phyloP scores from a whole-genome alignment of 2,329 filamentous ascomycete genomes.

The Colletotrichum liaoningense region DNA sequence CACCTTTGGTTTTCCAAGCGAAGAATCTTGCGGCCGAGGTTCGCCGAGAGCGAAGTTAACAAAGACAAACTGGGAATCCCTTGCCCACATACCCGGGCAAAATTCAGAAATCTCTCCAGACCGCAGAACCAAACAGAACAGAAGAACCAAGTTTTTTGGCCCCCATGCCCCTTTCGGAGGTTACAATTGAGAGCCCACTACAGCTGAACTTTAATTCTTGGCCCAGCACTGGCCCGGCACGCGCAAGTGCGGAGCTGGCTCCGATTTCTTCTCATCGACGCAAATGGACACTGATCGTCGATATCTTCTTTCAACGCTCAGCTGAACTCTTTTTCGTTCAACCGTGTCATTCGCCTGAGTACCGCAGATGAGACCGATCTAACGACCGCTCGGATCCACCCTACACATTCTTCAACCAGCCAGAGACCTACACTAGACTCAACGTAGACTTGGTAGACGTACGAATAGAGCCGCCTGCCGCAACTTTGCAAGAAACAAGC shows the following conservation, averaged over 20 bases:
- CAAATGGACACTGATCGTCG: background rate
- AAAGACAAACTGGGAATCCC: background rate
- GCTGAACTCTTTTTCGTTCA: background rate
- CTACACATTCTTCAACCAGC: background rate
- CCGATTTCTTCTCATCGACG: background rate
- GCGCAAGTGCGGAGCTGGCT: background rate
- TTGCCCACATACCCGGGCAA: background rate
- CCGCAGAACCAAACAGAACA: background rate
- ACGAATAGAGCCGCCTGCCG: background rate
- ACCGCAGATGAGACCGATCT: background rate
- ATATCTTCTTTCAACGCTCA: background rate
- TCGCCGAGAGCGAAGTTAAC: background rate
- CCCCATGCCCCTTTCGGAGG: background rate
- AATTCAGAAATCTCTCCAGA: background rate
- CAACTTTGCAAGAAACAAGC: background rate
- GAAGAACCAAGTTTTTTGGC: background rate
- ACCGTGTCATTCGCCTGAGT: background rate
- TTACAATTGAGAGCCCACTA: background rate
- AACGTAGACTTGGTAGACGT: too few relatives aligned
- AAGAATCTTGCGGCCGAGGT: background rate
- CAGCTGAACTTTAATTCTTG: background rate
- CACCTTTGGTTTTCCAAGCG: background rate
- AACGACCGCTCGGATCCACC: background rate
- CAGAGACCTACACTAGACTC: too few relatives aligned
- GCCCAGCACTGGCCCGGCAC: background rate